Conservation (phyloP, 352 stramenopile species). For the Aphanomyces cochlioides region DNA sequence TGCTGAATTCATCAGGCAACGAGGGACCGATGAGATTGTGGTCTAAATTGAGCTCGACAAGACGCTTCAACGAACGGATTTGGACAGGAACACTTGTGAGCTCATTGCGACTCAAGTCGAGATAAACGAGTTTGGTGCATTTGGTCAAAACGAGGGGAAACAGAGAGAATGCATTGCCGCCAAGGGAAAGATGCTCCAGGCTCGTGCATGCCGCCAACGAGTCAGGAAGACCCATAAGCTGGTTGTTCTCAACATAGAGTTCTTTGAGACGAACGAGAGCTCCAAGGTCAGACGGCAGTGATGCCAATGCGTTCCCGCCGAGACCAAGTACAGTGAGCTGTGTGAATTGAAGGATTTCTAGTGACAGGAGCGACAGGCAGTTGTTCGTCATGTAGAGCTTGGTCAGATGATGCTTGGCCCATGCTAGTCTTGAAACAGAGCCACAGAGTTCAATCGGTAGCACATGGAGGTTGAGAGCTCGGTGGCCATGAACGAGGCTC, state of each 20-base stretch:
- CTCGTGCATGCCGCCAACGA: constrained; percentile 46
- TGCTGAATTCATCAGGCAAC: constrained; percentile 42
- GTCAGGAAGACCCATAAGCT: constrained; percentile 45
- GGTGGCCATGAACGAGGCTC: constrained; percentile 19
- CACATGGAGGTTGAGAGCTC: constrained; percentile 18
- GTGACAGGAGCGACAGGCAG: constrained; percentile 21
- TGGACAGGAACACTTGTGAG: constrained; percentile 41
- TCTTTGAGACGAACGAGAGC: constrained; percentile 48
- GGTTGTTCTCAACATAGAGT: constrained; percentile 64
- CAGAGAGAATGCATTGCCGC: constrained; percentile 45
- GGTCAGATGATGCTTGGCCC: constrained; percentile 24
- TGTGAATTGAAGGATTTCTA: constrained; percentile 9
- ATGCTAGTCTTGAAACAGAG: background rate
- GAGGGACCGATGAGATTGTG: constrained; percentile 47
- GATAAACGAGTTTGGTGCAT: constrained; percentile 49
- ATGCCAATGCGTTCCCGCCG: constrained; percentile 59
- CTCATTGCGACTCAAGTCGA: constrained; percentile 59
- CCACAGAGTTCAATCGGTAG: constrained; percentile 19
- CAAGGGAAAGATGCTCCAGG: constrained; percentile 39
- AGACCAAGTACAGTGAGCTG: constrained; percentile 40
- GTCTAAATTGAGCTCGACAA: constrained; percentile 65
- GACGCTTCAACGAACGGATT: constrained; percentile 51
- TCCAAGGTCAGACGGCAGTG: constrained; percentile 50
- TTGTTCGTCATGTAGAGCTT: constrained; percentile 28
- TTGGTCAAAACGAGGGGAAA: constrained; percentile 55